Evolutionary conservation across 768 basidiomycete species (phyloP), one percentile per base, ranked within the genome.

Genomic region (Lactarius hatsudake): DNA sequence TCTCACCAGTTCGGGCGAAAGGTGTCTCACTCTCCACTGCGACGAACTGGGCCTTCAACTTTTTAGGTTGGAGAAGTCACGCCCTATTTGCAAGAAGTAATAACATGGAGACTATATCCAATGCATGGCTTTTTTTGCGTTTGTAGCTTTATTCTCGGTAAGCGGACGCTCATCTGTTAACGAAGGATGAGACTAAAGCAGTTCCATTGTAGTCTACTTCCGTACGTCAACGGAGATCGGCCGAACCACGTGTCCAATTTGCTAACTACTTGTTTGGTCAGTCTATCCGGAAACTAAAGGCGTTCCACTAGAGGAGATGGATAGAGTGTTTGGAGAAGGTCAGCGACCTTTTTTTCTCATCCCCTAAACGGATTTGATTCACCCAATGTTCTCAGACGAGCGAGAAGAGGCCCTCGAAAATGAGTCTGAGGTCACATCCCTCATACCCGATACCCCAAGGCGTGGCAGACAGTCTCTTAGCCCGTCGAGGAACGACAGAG

Each of bases 1-100:
- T 13, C 81, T 95, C 53, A 82, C 87, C 20, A n/a, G 85, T 96
- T 72, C 86, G 96, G 45, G 95, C 94, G 13, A 97, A 97, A 79
- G 96, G 95, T n/a, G 95, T 97, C 28, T 96, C 93, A 8, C 73
- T 97, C 40, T 96, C 94, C 0, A 97, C 96, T 5, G 94, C 94
- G 17, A 96, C 93, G 9, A 91, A 91, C 72, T 90, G 83, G 80
- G 80, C 69, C n/a, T 93, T 93, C 81, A 95, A 95, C 76, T 96
- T 89, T 77, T 77, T 94, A n/a, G 65, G 92, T 98, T 48, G 95
- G 95, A 38, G 90, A 91, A 75, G 81, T 86, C 34, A 98, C 95
- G 0, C 96, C 95, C 1, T 84, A 87, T 62, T 79, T 97, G 45
- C 94, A 96, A 77, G 93, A 95, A 66, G 76, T 84, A 26, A 96